Evolutionary conservation across 106 monocot genomes (phyloP).

Genomic region (Dendrobium catenatum): DNA sequence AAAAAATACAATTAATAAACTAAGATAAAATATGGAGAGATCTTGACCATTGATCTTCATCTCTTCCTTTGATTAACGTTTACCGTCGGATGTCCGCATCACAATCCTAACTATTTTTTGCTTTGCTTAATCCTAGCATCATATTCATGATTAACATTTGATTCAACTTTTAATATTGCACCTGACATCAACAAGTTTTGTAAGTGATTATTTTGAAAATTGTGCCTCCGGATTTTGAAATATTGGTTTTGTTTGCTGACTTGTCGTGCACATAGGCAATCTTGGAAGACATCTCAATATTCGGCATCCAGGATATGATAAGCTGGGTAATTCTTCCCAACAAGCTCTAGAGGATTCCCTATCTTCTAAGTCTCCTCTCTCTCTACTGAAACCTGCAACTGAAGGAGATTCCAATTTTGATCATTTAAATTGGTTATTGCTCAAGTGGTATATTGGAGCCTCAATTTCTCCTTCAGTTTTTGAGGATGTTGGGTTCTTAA

Average conservation of each 20-base stretch:
- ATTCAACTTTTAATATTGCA: background rate
- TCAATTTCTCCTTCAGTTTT: conserved; percentile 42
- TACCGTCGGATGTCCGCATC: no score
- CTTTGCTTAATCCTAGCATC: background rate
- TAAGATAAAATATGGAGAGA: no score
- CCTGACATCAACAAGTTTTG: background rate
- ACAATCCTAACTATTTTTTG: background rate
- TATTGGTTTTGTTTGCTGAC: background rate
- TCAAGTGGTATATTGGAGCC: conserved; percentile 57
- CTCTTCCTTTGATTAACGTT: no score
- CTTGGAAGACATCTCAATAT: conserved; percentile 85
- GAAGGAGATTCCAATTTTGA: conserved; percentile 35
- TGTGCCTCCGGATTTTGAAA: background rate
- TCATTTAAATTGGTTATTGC: conserved; percentile 62
- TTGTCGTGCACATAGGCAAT: conserved; percentile 44
- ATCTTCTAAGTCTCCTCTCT: conserved; percentile 30
- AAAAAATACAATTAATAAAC: no score
- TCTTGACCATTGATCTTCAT: no score
- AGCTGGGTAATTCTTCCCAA: conserved; percentile 29
- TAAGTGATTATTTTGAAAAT: background rate
- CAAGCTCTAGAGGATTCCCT: conserved; percentile 13
- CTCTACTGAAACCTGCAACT: conserved; percentile 23
- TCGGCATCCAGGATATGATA: conserved; percentile 82
- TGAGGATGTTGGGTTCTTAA: conserved; percentile 40
- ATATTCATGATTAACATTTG: background rate